Evolutionary conservation across 768 basidiomycete genomes (phyloP), one percentile per base, ranked within the genome.

Genomic region (Rhizopogon vinicolor): DNA sequence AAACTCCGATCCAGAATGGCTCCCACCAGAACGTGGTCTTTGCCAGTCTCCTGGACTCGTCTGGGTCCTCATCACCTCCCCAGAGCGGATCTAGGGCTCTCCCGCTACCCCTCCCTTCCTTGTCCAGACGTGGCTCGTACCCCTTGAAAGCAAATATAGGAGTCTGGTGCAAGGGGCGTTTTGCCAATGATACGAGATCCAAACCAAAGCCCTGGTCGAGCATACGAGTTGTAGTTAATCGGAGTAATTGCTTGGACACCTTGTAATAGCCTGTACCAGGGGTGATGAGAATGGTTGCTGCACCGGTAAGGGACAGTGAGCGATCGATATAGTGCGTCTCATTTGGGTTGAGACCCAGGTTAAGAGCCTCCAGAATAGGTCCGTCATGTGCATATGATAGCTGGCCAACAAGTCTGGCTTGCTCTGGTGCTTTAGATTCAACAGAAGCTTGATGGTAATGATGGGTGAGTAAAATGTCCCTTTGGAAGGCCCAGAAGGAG

Each of bases 311-410:
- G 2, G 88, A 91, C 8, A 98, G 75, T 33, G 96, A 97, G 18
- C 97, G 86, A 68, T 98, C 97, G 60, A 98, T 86, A 66, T 97
- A 95, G 67, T 97, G 93, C 2, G 88, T 91, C 71, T 98, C 96
- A 14, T 88, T 88, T 0, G 95, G 91, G 65, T 93, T 96, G 14
- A 98, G 79, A 0, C 86, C 91, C 44, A 99, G 80, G 64, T 98
- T 98, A 51, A 98, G 78, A 1, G 93, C 93, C 70, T 98, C 97
- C 5, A 98, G 80, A n/a, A 98, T 78, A 41, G 94, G 94, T 1
- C 94, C 93, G 60, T 98, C 94, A 62, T 96, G 93, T 0, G 97
- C 96, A 67, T 81, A 85, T 0, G 89, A 91, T 31, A 95, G 74
- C 29, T 79, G 78, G 2, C 93, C 93, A 12, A 93, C 83, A 13